phyloP scores from a whole-genome alignment of 345 rosid genomes.

The Eucalyptus shirleyi region DNA sequence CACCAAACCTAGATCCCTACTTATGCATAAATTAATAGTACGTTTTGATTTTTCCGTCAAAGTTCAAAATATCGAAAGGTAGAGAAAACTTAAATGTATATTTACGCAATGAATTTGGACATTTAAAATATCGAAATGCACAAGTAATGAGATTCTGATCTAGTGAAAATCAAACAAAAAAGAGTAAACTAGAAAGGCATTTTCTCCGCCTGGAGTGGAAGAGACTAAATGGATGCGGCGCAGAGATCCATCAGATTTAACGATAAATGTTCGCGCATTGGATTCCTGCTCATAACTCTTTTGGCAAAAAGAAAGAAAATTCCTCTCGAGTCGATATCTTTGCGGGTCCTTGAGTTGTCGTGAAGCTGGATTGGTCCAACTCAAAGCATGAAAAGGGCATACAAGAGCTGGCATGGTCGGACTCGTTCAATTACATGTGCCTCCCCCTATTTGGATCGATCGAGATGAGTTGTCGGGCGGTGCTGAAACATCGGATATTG shows the following conservation, averaged over 20 bases:
- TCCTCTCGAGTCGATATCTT: neutral
- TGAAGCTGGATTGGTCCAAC: neutral
- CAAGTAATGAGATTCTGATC: neutral
- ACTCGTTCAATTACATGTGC: neutral
- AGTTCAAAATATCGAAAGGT: neutral
- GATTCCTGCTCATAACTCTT: neutral
- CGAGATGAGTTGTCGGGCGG: neutral
- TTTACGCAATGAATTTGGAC: neutral
- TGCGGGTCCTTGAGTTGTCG: neutral
- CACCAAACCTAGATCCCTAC: neutral
- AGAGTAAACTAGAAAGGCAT: neutral
- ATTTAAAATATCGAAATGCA: neutral
- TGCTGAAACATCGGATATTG: neutral
- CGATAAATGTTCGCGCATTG: neutral
- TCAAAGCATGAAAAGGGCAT: neutral
- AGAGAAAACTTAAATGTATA: neutral
- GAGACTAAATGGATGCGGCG: neutral
- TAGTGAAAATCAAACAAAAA: neutral
- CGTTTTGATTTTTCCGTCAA: neutral
- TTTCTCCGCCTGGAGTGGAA: neutral
- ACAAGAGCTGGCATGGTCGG: neutral
- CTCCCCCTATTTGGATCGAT: neutral
- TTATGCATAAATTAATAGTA: neutral
- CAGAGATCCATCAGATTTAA: neutral
- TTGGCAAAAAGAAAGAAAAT: neutral